Evolutionary conservation across 345 rosid species (phyloP), one percentile per base, ranked within the genome.

Genomic region (Anacardium occidentale): DNA sequence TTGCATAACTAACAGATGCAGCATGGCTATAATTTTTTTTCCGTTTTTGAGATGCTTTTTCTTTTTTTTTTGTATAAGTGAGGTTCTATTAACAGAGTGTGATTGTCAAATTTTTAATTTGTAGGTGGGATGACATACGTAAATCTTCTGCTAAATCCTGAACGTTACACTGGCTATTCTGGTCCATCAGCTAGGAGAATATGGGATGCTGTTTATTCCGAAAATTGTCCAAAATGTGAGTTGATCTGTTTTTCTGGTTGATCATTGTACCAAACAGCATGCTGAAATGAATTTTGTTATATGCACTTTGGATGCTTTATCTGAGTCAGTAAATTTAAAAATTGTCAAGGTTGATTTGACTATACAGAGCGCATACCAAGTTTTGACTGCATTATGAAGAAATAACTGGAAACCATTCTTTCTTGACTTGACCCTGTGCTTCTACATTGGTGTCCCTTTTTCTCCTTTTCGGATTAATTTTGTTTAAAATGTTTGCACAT

Each of bases 121-220:
- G 66, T 82, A 85, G 91, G 75, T 74, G 89, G 82, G 59, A 73
- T 87, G 91, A 83, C 86, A 0, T 87, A 87, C 75, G 91, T 87
- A 63, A 87, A 87, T 83, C 85, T 87, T 59, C 85, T 69, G 66
- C 51, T 87, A 75, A 85, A 87, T 58, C 91, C 89, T 70, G 91
- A 87, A 71, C 86, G 89, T 56, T 85, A 78, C 62, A 86, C 87
- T 69, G 91, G 91, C 40, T 87, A 87, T 42, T 63, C 64, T 64
- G 89, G 91, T 74, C 83, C 91, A 67, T 87, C 91, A 48, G 91
- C 91, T 69, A 77, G 83, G 77, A 83, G 91, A 76, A 85, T 87
- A 76, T 85, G 91, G 91, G 91, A 87, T 75, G 87, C 91, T 48
- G 15, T 85, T 67, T 87, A 87, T 75, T 74, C 84, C 7, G 89